Conservation (phyloP, 2,329 filamentous ascomycete genomes). For the Alternaria arborescens region DNA sequence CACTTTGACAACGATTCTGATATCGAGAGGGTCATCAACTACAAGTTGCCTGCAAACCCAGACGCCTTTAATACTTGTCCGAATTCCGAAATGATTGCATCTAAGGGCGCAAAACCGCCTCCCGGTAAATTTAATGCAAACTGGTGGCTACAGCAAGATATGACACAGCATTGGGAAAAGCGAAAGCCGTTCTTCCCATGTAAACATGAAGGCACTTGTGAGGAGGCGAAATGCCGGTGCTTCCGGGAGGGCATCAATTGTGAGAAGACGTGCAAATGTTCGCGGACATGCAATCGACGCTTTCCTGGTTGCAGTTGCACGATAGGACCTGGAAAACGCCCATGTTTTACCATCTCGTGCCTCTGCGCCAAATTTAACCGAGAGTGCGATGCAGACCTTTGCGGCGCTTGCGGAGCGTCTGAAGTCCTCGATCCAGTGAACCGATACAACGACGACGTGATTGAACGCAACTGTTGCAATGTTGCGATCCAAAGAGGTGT, state of each 20-base stretch:
- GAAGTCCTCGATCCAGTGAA: constrained; percentile 76
- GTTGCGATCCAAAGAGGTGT: constrained; percentile 74
- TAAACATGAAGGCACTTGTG: constrained; percentile 71
- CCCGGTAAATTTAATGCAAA: constrained; percentile 23
- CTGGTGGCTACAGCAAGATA: constrained; percentile 43
- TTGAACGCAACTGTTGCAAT: constrained; percentile 73
- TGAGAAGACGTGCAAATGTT: constrained; percentile 76
- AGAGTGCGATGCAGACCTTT: constrained; percentile 83
- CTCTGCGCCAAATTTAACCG: constrained; percentile 76
- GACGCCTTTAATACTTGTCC: constrained; percentile 14
- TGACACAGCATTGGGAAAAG: constrained; percentile 64
- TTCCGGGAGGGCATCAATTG: constrained; percentile 69
- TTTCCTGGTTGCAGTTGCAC: constrained; percentile 55
- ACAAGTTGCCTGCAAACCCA: constrained; percentile 30
- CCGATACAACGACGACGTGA: constrained; percentile 65
- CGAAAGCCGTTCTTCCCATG: constrained; percentile 71
- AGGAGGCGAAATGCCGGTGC: constrained; percentile 69
- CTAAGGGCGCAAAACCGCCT: constrained; percentile 15
- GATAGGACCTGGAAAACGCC: constrained; percentile 47
- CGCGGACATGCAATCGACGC: constrained; percentile 64
- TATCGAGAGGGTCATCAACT: constrained; percentile 37
- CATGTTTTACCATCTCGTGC: constrained; percentile 59
- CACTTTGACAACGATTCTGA: constrained; percentile 29
- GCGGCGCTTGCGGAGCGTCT: constrained; percentile 72
- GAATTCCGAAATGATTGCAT: constrained; percentile 1